Base-by-base conservation (phyloP, 2,329 filamentous ascomycete species). In the Xylariaceae sp. region DNA sequence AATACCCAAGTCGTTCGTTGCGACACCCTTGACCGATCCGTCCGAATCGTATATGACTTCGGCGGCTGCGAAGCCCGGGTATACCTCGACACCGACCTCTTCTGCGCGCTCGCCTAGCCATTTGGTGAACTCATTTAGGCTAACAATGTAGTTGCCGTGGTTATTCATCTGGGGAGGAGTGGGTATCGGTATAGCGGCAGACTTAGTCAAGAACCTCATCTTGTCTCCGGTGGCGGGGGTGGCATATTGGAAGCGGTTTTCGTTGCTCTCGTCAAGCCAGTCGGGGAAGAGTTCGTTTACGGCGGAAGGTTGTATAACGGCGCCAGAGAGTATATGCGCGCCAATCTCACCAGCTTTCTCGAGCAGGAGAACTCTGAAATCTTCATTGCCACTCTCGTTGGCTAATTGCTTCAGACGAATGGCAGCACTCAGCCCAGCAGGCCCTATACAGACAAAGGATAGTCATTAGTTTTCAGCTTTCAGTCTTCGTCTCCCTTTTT, bases 91-190 rank as follows among this genome's bases (percentile, higher is more conserved):
- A 30, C 94, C 94, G 29, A 95, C 68, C 73, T 97, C 94, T 73
- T 99, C 94, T n/a, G 94, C 94, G 45, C 92, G 84, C 70, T 97
- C 94, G 46, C 89, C 92, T 2, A 99, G 79, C 94, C 94, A 99
- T 73, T 92, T 95, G 53, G 88, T 88, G 67, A 99, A 87, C 71
- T 97, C 89, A 71, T 95, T 97, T 66, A 99, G 75, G 67, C 89
- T 95, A 67, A 99, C 85, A 62, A 99, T 99, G 72, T 95, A 97
- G 74, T 99, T 99, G 62, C 94, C 94, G 66, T 95, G 83, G 70
- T 99, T 99, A 76, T 92, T 84, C 94, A 99, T 99, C 75, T 97
- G 94, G 30, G 94, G 94, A 42, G 94, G 94, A 12, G 86, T 84
- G 1, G 92, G 94, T 49, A 97, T 77, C 5, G 90, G 89, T 53